A percentile compares a stretch with the other conserved stretches of the same genome.
Conservation (phyloP, 495 filamentous ascomycete species). For the Podospora fimiseda region DNA sequence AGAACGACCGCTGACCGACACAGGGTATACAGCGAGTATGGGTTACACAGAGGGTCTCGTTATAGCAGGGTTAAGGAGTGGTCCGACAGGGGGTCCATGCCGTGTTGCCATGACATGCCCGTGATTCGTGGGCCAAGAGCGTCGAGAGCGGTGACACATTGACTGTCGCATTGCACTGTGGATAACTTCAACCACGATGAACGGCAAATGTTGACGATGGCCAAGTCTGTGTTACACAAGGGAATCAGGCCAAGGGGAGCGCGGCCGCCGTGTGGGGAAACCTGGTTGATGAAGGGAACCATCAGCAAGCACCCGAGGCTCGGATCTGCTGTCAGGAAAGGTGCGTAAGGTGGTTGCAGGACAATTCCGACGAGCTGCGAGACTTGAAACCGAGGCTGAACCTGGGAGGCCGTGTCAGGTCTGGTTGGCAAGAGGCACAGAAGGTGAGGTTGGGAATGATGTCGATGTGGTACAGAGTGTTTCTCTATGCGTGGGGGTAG, state of each 20-base stretch:
- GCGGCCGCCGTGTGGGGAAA: too few relatives aligned
- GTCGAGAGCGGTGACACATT: slow-evolving; percentile 5
- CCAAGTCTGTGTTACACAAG: too few relatives aligned
- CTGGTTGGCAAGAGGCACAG: background rate
- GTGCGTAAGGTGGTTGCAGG: background rate
- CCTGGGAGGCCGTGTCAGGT: background rate
- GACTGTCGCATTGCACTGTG: background rate
- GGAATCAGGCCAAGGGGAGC: too few relatives aligned
- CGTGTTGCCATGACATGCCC: slow-evolving; percentile 10
- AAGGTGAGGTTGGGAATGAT: too few relatives aligned
- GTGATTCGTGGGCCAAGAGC: slow-evolving; percentile 10
- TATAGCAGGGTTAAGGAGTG: slow-evolving; percentile 8
- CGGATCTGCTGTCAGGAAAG: too few relatives aligned
- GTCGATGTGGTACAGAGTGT: too few relatives aligned
- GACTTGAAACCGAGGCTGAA: background rate
- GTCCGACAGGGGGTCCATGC: slow-evolving; percentile 3
- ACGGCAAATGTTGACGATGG: background rate
- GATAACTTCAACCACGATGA: slow-evolving; percentile 5
- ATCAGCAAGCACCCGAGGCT: too few relatives aligned
- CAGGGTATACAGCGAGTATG: background rate
- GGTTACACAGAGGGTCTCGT: slow-evolving; percentile 15
- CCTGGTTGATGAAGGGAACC: too few relatives aligned
- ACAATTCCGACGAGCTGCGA: background rate
- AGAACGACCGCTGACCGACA: slow-evolving; percentile 2
- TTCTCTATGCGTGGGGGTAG: too few relatives aligned